These are phyloP conservation scores for Lepidium sativum DNA, from an alignment of 345 rosid genomes.

Conservation along the genomic window DNA sequence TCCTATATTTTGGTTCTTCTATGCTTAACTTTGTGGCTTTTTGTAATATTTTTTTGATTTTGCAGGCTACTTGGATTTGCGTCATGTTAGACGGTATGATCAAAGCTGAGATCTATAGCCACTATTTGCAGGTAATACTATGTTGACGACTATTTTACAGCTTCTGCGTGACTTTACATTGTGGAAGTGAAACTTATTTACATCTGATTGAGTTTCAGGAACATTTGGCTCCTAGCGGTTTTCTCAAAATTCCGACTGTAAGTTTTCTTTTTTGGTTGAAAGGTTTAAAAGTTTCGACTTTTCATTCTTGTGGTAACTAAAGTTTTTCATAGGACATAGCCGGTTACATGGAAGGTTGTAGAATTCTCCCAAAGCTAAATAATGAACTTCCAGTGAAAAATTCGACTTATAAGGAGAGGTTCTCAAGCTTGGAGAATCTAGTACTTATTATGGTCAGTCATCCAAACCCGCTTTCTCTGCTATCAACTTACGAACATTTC, in stretches of 20 bases:
- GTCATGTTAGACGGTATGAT: slow-evolving; percentile 54
- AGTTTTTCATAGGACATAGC: slow-evolving; percentile 29
- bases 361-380: slow-evolving; percentile 65
- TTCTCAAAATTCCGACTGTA: slow-evolving; percentile 72
- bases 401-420: slow-evolving; percentile 63
- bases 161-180: neutral
- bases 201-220: slow-evolving; percentile 50
- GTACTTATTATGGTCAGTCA: slow-evolving; percentile 66
- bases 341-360: slow-evolving; percentile 47
- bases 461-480: neutral
- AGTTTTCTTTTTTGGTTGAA: slow-evolving; percentile 22
- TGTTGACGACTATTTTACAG: neutral
- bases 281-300: neutral
- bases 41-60: neutral
- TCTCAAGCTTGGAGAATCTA: slow-evolving; percentile 55
- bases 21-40: neutral
- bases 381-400: slow-evolving; percentile 47
- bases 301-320: neutral
- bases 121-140: slow-evolving; percentile 74
- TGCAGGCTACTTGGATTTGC: slow-evolving; percentile 52
- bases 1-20: neutral
- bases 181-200: neutral
- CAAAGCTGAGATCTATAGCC: slow-evolving; percentile 55
- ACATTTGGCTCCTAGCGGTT: slow-evolving; percentile 83
- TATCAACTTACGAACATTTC: neutral